Evolutionary conservation across 139 green algal genomes (phyloP), one percentile per base, ranked within the genome.

Genomic region (Zygnema cylindricum): DNA sequence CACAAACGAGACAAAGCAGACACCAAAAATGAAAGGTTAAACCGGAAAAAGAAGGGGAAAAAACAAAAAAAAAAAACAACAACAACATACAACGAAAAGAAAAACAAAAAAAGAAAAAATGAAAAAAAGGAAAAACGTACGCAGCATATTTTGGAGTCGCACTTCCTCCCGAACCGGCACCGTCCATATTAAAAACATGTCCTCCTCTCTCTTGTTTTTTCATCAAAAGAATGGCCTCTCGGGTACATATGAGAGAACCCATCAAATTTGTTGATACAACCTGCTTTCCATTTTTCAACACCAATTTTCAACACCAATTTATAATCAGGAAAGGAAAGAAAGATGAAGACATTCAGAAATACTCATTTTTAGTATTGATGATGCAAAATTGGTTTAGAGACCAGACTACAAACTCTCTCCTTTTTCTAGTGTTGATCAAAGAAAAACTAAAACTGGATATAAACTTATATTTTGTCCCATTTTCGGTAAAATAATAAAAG

Each of bases 101-200:
- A n/a, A n/a, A n/a, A n/a, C n/a, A n/a, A n/a, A n/a, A n/a, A n/a
- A n/a, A n/a, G n/a, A n/a, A n/a, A n/a, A n/a, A n/a, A n/a, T n/a
- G 30, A 30, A 35, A 30, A 25, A 25, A 73, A 30, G 57, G 25
- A 30, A 35, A 73, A 30, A 30, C 81, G 41, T 78, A 94, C 85
- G 94, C 93, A 0, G 95, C 94, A 75, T 97, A 98, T 76, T 94
- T 91, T 7, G 95, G 95, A 0, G 95, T 98, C 57, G 95, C 69
- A 30, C 76, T 54, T 71, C 95, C 95, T 82, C 97, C 95, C 0
- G 94, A 92, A 0, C 94, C 95, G 0, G 95, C 95, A 0, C 96
- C 96, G 42, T 98, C 96, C 92, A 98, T 95, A 84, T 97, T 96
- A 93, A 98, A 98, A 1, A 98, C 85, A 92, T 98, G 96, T 0